Evolutionary conservation across 768 basidiomycete genomes (phyloP), one percentile per base, ranked within the genome.

Genomic region (Suillus decipiens): DNA sequence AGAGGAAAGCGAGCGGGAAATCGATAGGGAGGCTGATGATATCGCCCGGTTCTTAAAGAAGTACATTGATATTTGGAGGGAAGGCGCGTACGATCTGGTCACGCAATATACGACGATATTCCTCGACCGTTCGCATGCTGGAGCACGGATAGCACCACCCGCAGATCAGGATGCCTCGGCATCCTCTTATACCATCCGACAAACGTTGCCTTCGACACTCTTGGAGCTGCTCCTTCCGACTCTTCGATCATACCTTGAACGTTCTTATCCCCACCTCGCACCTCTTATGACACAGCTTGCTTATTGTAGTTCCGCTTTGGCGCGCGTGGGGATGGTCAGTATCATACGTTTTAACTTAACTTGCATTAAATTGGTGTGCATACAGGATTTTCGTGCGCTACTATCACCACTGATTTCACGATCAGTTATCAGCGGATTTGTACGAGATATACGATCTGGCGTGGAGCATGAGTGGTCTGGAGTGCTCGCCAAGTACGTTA

Each of bases 281-380:
- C 93, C 24, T 87, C 96, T 41, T 82, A 95, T 97, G 63, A 96
- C 95, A 0, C 96, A 99, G 69, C 84, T 99, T 51, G 90, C 92
- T 14, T 98, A 99, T 75, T 97, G 96, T 72, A 88, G 95, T 9
- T 86, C 88, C 19, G 95, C 95, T 1, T 97, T 97, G 70, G 83
- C 93, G 0, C 87, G 95, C n/a, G 84, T 96, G 17, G 96, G 96
- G 0, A 82, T 96, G 69, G 96, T 75, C 47, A 10, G 75, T 67
- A 51, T 33, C 17, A 47, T 19, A 28, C 19, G 51, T n/a, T 22
- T 34, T 59, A 31, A 22, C 45, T 17, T 17, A 37, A 37, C 28
- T 24, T 64, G 50, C 34, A 11, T 54, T 19, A n/a, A 64, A 47
- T 33, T 64, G 17, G 17, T 12, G 17, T 55, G 67, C 28, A 31